Evolutionary conservation across 2,329 filamentous ascomycete genomes (phyloP), one percentile per base, ranked within the genome.

Genomic region (Cercospora zeina): DNA sequence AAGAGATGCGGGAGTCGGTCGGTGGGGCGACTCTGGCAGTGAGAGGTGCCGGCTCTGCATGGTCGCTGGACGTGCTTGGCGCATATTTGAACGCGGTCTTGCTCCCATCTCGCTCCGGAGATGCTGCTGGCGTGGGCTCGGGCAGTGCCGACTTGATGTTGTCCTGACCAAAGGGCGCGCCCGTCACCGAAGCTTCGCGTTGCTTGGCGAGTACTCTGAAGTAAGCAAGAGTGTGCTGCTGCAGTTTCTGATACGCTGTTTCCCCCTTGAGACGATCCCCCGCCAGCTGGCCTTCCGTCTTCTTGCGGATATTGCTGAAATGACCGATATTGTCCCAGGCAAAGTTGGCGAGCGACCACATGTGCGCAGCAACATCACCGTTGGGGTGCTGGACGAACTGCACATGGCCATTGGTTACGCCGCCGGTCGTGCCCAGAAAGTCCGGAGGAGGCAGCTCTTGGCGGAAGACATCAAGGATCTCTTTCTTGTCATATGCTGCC

Each of bases 371-470:
- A 4, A 81, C 73, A 59, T 81, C 78, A 51, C 78, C 75, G 62
- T 80, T 81, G 0, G 78, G 78, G 65, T 82, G 78, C 54, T 77
- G 75, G 33, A 79, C 75, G 69, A 81, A 81, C 13, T 77, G 72
- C 16, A 81, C 70, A 62, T 80, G 74, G 8, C 79, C 79, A 54
- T 80, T 72, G 30, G 73, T 71, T 19, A 63, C 62, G 27, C 77
- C 76, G 14, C 63, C 57, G 24, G 65, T 71, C 21, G 67, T 58
- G 4, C 72, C 70, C 24, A 81, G 72, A 61, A 71, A 76, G 14
- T 77, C 75, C 4, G 75, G 74, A 16, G 77, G 73, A n/a, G 79
- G 78, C 2, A 81, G 71, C 5, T 69, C 68, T 21, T 75, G 74
- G 21, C 77, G 78, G 54, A 81, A 81, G 13, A 79, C 68, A 30